phyloP scores from a whole-genome alignment of 2,329 filamentous ascomycete genomes.

The Scytalidium sp. region DNA sequence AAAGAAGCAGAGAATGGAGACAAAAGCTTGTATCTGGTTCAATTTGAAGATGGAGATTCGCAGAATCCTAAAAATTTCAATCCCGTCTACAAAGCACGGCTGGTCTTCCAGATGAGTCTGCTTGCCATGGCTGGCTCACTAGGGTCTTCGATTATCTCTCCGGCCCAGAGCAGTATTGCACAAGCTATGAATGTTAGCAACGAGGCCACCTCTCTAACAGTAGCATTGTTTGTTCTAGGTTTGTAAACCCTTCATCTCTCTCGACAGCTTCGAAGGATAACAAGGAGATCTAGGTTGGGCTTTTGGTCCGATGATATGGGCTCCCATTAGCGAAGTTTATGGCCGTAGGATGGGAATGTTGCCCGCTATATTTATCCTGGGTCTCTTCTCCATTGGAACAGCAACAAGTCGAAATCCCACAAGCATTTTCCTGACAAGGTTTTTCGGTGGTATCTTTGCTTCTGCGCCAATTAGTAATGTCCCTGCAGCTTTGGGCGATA shows the following conservation, averaged over 20 bases:
- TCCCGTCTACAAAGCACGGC: slow-evolving; percentile 38
- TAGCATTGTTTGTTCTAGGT: slow-evolving; percentile 15
- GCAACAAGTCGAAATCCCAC: slow-evolving; percentile 55
- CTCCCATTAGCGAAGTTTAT: slow-evolving; percentile 60
- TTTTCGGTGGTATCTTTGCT: slow-evolving; percentile 62
- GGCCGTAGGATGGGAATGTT: slow-evolving; percentile 60
- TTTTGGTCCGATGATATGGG: slow-evolving; percentile 56
- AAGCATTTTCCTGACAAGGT: slow-evolving; percentile 62
- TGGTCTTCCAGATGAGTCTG: slow-evolving; percentile 47
- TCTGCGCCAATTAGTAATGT: slow-evolving; percentile 61
- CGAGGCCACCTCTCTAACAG: slow-evolving; percentile 36
- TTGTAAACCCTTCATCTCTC: background rate
- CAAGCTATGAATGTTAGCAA: slow-evolving; percentile 36
- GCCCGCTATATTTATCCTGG: slow-evolving; percentile 53
- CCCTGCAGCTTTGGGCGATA: slow-evolving; percentile 61
- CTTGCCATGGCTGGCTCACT: slow-evolving; percentile 45
- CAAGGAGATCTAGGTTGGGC: slow-evolving; percentile 26
- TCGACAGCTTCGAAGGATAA: background rate
- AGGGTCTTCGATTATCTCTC: slow-evolving; percentile 47
- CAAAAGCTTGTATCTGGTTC: slow-evolving; percentile 70
- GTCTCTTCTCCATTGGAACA: slow-evolving; percentile 59
- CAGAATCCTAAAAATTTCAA: slow-evolving; percentile 47
- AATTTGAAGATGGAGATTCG: slow-evolving; percentile 38
- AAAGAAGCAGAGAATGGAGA: background rate
- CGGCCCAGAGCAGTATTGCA: slow-evolving; percentile 40